phyloP scores from a whole-genome alignment of 306 rosid species.

The Abrus precatorius region DNA sequence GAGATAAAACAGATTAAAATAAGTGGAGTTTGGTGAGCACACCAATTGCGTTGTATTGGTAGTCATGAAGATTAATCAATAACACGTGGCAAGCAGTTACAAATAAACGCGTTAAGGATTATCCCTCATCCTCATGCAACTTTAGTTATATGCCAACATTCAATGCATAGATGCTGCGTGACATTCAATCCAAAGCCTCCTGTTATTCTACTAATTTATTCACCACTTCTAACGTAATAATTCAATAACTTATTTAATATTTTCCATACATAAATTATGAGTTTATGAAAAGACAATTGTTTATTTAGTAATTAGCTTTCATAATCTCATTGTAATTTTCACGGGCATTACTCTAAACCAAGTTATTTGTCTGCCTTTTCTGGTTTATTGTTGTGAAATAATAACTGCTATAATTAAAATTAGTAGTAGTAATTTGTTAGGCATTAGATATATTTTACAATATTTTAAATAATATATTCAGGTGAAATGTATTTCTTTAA shows the following conservation, averaged over 20 bases:
- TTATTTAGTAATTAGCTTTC: background rate
- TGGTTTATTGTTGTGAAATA: too few species aligned
- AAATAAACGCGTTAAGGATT: background rate
- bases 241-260: background rate
- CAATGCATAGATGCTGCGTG: background rate
- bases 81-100: constrained; percentile 6
- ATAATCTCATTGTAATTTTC: constrained; percentile 3
- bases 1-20: background rate
- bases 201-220: background rate
- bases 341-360: background rate
- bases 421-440: background rate
- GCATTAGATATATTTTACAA: background rate
- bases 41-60: constrained; percentile 13
- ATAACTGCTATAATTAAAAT: too few species aligned
- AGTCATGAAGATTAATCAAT: background rate
- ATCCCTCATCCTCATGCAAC: constrained; percentile 1
- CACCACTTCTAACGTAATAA: background rate
- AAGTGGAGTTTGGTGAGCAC: constrained; percentile 19
- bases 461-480: background rate
- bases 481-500: background rate
- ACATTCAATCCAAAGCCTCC: background rate
- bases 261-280: background rate
- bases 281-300: background rate
- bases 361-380: background rate
- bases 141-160: background rate